These are phyloP conservation scores for Adansonia gregorii DNA, from an alignment of 441 rosid genomes.

Conservation along the genomic window DNA sequence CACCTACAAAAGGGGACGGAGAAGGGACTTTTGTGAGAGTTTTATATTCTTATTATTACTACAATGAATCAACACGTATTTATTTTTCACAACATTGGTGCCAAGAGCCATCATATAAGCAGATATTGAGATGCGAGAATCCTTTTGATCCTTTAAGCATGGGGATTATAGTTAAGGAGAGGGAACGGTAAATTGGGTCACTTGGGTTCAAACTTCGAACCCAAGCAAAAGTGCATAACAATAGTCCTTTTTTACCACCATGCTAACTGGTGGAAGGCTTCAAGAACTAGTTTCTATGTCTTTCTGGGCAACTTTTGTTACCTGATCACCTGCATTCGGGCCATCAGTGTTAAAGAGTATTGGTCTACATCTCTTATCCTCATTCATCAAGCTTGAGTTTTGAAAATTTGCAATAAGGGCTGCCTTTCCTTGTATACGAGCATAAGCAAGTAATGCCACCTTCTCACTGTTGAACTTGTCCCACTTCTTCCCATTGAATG, in stretches of 20 bases:
- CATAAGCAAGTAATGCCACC: conserved; percentile 80
- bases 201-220: background rate
- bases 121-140: background rate
- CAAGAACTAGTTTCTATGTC: background rate
- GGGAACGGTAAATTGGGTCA: background rate
- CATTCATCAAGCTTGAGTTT: conserved; percentile 83
- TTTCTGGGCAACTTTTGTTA: conserved; percentile 18
- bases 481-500: conserved; percentile 80
- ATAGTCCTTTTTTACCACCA: background rate
- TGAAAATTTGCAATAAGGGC: conserved; percentile 79
- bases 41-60: background rate
- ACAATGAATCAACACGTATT: background rate
- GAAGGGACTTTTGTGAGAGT: conserved; percentile 5
- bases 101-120: background rate
- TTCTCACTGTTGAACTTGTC: conserved; percentile 83
- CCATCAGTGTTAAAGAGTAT: conserved; percentile 77
- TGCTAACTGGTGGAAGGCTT: background rate
- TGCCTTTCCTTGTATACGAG: conserved; percentile 72
- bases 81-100: background rate
- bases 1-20: conserved; percentile 38
- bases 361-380: conserved; percentile 79
- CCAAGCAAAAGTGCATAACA: background rate
- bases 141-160: background rate
- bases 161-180: background rate
- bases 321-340: conserved; percentile 85